Percentiles rank a stretch among this genome's conserved stretches.
Conservation (phyloP, 768 basidiomycete genomes). For the Aureoboletus auriporus region DNA sequence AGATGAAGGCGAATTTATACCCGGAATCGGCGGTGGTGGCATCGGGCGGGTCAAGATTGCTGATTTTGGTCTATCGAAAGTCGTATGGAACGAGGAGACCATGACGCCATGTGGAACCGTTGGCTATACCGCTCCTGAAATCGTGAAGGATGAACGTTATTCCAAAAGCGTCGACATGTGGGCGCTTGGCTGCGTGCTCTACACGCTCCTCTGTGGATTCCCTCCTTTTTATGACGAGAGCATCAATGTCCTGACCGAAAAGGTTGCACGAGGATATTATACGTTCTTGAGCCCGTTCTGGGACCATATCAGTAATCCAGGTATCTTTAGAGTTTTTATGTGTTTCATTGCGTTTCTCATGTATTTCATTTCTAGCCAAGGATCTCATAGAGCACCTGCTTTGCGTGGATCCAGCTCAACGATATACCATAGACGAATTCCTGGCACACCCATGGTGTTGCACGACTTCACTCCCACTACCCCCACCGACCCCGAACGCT, state of each 20-base stretch:
- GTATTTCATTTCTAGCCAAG: constrained; percentile 56
- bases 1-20: constrained; percentile 94
- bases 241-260: constrained; percentile 96
- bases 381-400: constrained; percentile 93
- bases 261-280: constrained; percentile 95
- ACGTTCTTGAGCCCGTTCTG: constrained; percentile 99
- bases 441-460: constrained; percentile 95
- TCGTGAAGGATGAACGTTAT: constrained; percentile 97
- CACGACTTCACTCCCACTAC: constrained; percentile 56
- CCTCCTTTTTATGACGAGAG: constrained; percentile 99
- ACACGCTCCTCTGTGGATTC: constrained; percentile 96
- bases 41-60: constrained; percentile 99
- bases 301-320: constrained; percentile 87
- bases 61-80: constrained; percentile 95
- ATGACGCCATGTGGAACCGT: constrained; percentile 99
- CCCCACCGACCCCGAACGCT: constrained; percentile 60
- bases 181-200: constrained; percentile 98
- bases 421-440: constrained; percentile 98
- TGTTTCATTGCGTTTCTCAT: too few relatives aligned
- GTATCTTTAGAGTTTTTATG: constrained; percentile 37
- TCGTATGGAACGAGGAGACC: constrained; percentile 98
- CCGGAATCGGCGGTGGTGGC: constrained; percentile 91
- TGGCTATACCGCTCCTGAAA: constrained; percentile 98
- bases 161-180: constrained; percentile 99
- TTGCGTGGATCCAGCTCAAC: constrained; percentile 91